Evolutionary conservation across 192 early-diverging fungal genomes (phyloP).

Genomic region (Jimgerdemannia flammicorona): DNA sequence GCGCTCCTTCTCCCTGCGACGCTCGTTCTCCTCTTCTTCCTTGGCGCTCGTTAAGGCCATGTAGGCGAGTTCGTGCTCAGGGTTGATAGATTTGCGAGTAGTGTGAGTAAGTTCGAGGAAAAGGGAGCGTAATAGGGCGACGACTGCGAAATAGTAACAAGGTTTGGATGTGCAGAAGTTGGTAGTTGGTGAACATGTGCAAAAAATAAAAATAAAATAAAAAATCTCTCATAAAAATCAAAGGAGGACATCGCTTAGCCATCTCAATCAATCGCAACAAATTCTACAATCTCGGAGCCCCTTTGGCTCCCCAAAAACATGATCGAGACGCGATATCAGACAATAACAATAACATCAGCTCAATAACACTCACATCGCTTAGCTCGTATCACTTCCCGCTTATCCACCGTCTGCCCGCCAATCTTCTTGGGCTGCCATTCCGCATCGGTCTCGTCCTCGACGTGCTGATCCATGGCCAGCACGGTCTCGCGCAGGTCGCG

Average conservation of each 20-base stretch:
- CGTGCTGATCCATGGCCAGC: conserved; percentile 43
- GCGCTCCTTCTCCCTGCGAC: not conserved
- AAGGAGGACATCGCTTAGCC: not conserved
- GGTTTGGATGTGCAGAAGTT: not conserved
- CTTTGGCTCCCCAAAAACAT: too few species aligned
- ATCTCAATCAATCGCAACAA: not conserved
- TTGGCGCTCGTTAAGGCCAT: conserved; percentile 46
- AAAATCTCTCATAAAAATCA: too few species aligned
- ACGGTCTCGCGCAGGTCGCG: conserved; percentile 58
- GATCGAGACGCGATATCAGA: too few species aligned
- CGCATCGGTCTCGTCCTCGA: conserved; percentile 26
- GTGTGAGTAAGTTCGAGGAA: conserved; percentile 47
- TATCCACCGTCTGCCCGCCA: conserved; percentile 39
- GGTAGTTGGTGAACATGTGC: too few species aligned
- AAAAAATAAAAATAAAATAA: too few species aligned
- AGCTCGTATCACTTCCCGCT: conserved; percentile 37
- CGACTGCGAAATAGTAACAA: conserved; percentile 28
- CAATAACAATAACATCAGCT: too few species aligned
- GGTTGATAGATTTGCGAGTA: conserved; percentile 39
- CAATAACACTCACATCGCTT: conserved; percentile 40
- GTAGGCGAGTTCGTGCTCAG: conserved; percentile 52
- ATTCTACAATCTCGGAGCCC: too few species aligned
- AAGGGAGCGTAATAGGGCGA: conserved; percentile 43
- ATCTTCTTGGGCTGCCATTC: conserved; percentile 40
- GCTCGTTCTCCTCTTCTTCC: conserved; percentile 9